Base-by-base conservation (phyloP, 2,329 filamentous ascomycete species). In the Furcasterigmium furcatum region DNA sequence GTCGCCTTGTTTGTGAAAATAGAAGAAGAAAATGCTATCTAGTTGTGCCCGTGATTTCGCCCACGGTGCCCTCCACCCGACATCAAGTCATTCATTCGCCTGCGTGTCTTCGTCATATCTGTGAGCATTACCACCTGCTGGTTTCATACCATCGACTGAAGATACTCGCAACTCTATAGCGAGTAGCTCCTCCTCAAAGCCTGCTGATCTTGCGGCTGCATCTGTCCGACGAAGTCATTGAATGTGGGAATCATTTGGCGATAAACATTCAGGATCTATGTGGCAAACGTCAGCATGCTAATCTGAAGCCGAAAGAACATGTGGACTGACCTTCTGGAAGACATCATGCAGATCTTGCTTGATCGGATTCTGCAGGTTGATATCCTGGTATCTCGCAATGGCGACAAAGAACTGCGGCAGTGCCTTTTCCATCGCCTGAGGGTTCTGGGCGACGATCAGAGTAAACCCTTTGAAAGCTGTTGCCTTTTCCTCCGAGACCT, bases 391-490 rank as follows among this genome's bases (percentile, higher is more conserved):
- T 49, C 80, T 76, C 14, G 92, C 88, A 69, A 97, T 95, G 46
- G 88, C 79, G 43, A 76, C 79, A 64, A 99, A 95, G 68, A 94
- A 95, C 46, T 87, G 80, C 29, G 86, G 74, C 34, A 99, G 74
- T 47, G 84, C 87, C 55, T 85, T 85, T 68, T 97, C 94, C 82
- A 99, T 92, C 2, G 91, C 90, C 60, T 91, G 82, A 1, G 94
- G 94, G 58, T 97, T 97, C 59, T 84, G 82, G 50, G 87, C 79
- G 4, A 97, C 87, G 40, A 95, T 79, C 55, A 87, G 78, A 45
- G 88, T 88, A 68, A 99, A 96, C 0, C 94, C 94, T 58, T 89
- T 84, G 64, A 97, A 89, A 0, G 94, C 92, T 21, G 91, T 91
- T 1, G 88, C 90, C 70, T 99, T 99, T 68, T 99, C 94, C 49